These are phyloP conservation scores for Monosporozyma yasuniensis DNA, from an alignment of 805 yeast genomes.

Conservation along the genomic window DNA sequence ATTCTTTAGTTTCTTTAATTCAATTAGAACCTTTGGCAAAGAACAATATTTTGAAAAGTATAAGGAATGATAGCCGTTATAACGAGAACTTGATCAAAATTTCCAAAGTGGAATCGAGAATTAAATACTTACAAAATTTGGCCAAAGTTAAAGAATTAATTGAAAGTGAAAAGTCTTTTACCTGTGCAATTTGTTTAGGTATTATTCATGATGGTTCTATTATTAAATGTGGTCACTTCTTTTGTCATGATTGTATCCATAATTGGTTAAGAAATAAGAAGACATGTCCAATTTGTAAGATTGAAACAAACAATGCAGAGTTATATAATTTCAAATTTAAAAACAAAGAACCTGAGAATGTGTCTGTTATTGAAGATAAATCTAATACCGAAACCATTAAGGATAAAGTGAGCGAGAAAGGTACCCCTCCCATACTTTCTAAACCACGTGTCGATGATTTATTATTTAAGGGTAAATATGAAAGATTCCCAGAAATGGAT, in stretches of 20 bases:
- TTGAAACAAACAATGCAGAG: slow-evolving; percentile 38
- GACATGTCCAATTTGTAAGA: slow-evolving; percentile 79
- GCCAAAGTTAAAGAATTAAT: slow-evolving; percentile 20
- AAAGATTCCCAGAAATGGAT: slow-evolving; percentile 26
- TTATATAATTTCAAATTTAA: slow-evolving; percentile 58
- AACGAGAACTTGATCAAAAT: slow-evolving; percentile 18
- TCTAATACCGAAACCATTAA: not conserved
- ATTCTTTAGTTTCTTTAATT: slow-evolving; percentile 53
- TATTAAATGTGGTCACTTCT: slow-evolving; percentile 87
- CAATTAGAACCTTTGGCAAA: slow-evolving; percentile 16
- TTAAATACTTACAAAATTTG: slow-evolving; percentile 42
- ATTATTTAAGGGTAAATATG: slow-evolving; percentile 12
- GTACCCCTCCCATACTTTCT: not conserved
- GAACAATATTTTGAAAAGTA: slow-evolving; percentile 13
- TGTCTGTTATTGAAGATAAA: not conserved
- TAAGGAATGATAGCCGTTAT: slow-evolving; percentile 18
- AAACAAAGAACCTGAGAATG: slow-evolving; percentile 5
- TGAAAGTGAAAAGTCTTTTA: slow-evolving; percentile 26
- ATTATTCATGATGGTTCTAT: slow-evolving; percentile 66
- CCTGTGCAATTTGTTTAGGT: slow-evolving; percentile 74
- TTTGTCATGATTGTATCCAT: slow-evolving; percentile 70
- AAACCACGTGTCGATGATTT: not conserved
- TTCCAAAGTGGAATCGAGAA: slow-evolving; percentile 32
- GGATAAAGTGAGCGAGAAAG: not conserved
- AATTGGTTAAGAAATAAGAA: slow-evolving; percentile 56